Percentiles rank a stretch among this genome's conserved stretches.
Evolutionary conservation across 2,329 filamentous ascomycete species (phyloP).

Genomic region (Chalaropsis thielavioides): DNA sequence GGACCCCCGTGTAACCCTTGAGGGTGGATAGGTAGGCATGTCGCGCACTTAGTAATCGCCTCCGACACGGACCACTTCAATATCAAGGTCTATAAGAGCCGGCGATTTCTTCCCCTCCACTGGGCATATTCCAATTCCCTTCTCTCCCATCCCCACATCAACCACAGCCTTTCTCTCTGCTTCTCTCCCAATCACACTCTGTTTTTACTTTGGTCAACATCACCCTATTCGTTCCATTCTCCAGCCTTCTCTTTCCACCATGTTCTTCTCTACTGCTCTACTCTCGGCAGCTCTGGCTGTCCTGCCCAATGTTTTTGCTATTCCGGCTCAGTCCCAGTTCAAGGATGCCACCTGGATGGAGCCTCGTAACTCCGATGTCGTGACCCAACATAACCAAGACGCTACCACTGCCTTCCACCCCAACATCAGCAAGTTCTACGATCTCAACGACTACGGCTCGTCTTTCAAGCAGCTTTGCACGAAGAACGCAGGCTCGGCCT

Average conservation of each 20-base stretch:
- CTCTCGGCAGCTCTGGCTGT: constrained; percentile 19
- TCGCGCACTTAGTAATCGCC: not conserved
- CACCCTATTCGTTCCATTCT: not conserved
- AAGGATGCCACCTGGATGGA: constrained; percentile 19
- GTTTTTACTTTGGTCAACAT: not conserved
- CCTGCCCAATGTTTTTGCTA: constrained; percentile 19
- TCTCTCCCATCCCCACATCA: not conserved
- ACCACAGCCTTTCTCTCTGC: not conserved
- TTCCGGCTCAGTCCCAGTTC: not conserved
- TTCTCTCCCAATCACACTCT: not conserved
- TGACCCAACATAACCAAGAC: not conserved
- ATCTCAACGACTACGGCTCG: constrained; percentile 5
- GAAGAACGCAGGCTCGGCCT: not conserved
- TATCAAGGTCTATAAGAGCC: not conserved
- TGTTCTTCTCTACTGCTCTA: constrained; percentile 21
- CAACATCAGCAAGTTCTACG: constrained; percentile 16
- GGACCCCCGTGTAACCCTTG: not conserved
- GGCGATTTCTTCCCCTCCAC: not conserved
- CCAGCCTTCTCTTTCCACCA: constrained; percentile 7
- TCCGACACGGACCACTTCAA: not conserved
- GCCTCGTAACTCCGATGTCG: constrained; percentile 19
- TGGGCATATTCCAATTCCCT: not conserved
- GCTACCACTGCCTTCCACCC: not conserved
- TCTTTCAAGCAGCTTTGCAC: constrained; percentile 11
- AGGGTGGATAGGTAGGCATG: not conserved